Conservation (phyloP, 805 yeast genomes). For the Pichia kluyveri region DNA sequence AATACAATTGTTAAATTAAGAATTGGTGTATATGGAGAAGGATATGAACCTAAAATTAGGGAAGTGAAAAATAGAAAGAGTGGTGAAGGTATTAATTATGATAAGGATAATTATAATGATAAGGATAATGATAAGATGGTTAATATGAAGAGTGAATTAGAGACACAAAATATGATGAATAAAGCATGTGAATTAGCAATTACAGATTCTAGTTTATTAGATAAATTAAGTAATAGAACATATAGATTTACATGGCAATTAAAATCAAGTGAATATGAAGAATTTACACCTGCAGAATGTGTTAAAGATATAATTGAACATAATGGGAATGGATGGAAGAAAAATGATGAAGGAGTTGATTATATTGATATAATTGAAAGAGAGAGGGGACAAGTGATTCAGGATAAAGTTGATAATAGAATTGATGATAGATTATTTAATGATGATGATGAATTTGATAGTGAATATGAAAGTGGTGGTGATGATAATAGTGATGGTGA, state of each 20-base stretch:
- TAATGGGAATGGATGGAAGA: constrained; percentile 64
- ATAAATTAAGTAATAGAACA: constrained; percentile 21
- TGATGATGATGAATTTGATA: background rate
- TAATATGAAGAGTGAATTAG: background rate
- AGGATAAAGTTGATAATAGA: background rate
- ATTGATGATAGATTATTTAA: background rate
- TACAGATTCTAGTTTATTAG: constrained; percentile 8
- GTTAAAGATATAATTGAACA: constrained; percentile 60
- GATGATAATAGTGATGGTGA: background rate
- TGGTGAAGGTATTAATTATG: too few species aligned
- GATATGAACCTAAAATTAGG: background rate
- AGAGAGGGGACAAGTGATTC: background rate
- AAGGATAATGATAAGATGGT: too few species aligned
- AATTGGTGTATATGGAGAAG: constrained; percentile 24
- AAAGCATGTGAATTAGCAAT: constrained; percentile 7
- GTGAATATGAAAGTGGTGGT: constrained; percentile 3
- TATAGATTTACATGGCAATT: constrained; percentile 26
- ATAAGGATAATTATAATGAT: too few species aligned
- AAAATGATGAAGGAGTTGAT: constrained; percentile 35
- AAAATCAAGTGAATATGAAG: constrained; percentile 21
- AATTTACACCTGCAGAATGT: constrained; percentile 61
- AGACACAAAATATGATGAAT: constrained; percentile 8
- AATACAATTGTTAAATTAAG: constrained; percentile 68
- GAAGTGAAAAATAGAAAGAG: background rate
- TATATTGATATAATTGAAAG: constrained; percentile 28